These are phyloP conservation scores for Thyridium curvatum DNA, from an alignment of 2,329 filamentous ascomycete species.

Conservation along the genomic window DNA sequence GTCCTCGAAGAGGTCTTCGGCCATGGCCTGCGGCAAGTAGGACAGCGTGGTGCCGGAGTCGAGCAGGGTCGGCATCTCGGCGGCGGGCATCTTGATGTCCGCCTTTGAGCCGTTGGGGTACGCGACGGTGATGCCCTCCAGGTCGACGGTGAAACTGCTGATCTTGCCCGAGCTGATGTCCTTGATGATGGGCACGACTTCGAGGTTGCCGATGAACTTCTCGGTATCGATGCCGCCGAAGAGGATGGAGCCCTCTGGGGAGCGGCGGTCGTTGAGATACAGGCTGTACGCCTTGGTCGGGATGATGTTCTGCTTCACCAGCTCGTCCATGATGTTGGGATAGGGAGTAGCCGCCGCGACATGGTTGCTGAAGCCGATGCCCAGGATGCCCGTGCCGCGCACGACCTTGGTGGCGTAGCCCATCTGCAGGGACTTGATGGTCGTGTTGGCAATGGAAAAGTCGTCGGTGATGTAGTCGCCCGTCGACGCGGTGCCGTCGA, in stretches of 20 bases:
- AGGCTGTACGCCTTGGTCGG: slow-evolving; percentile 61
- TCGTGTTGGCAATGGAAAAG: slow-evolving; percentile 43
- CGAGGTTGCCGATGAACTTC: slow-evolving; percentile 55
- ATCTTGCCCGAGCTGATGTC: slow-evolving; percentile 28
- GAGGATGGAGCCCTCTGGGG: slow-evolving; percentile 55
- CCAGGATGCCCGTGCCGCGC: slow-evolving; percentile 50
- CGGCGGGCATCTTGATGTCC: slow-evolving; percentile 21
- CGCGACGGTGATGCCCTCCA: slow-evolving; percentile 28
- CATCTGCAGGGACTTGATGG: slow-evolving; percentile 45
- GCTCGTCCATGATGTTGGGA: slow-evolving; percentile 56
- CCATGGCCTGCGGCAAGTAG: slow-evolving; percentile 51
- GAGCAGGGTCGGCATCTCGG: slow-evolving; percentile 48
- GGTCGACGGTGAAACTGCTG: slow-evolving; percentile 25
- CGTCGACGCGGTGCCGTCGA: slow-evolving; percentile 46
- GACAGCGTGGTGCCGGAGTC: slow-evolving; percentile 63
- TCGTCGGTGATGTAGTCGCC: slow-evolving; percentile 55
- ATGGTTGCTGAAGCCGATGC: slow-evolving; percentile 49
- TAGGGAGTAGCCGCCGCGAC: slow-evolving; percentile 37
- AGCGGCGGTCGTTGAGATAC: slow-evolving; percentile 50
- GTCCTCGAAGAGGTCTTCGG: slow-evolving; percentile 25
- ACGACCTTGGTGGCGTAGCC: slow-evolving; percentile 44
- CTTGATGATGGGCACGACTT: slow-evolving; percentile 47
- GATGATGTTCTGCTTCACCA: slow-evolving; percentile 57
- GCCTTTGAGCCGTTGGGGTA: slow-evolving; percentile 26
- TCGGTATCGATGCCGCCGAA: slow-evolving; percentile 65